These are phyloP conservation scores for Paulinella micropora DNA, from an alignment of 78 protist genomes.

Conservation along the genomic window DNA sequence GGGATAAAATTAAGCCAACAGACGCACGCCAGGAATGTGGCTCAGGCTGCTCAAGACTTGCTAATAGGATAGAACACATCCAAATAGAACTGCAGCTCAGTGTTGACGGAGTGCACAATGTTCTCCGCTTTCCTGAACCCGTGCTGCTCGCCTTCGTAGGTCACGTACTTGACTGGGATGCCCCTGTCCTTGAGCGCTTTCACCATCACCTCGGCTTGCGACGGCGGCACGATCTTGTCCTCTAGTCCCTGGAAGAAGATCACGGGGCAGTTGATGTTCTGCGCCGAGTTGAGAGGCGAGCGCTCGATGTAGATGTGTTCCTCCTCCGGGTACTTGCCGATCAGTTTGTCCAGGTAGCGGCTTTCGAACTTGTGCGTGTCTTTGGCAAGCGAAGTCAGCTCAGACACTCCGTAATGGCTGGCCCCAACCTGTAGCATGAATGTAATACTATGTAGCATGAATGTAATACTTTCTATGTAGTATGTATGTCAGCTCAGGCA, in stretches of 20 bases:
- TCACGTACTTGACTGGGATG: background rate
- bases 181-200: constrained; percentile 2
- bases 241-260: constrained; percentile 30
- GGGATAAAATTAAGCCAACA: no score
- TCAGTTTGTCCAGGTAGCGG: constrained; percentile 26
- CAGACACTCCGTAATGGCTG: constrained; percentile 34
- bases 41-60: no score
- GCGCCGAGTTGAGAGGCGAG: constrained; percentile 18
- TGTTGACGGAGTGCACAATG: constrained; percentile 1
- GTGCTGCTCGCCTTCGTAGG: constrained; percentile 30
- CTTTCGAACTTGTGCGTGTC: constrained; percentile 49
- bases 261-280: constrained; percentile 21
- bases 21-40: no score
- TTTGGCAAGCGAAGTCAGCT: constrained; percentile 21
- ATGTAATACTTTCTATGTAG: no score
- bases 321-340: constrained; percentile 17
- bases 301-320: constrained; percentile 5
- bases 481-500: no score
- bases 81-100: no score
- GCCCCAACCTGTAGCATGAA: no score
- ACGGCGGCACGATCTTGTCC: constrained; percentile 31
- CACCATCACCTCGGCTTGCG: constrained; percentile 30
- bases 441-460: no score
- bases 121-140: constrained; percentile 30
- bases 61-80: no score